Conservation (phyloP, 2,329 filamentous ascomycete genomes). For the Pseudovirgaria hyperparasitica region DNA sequence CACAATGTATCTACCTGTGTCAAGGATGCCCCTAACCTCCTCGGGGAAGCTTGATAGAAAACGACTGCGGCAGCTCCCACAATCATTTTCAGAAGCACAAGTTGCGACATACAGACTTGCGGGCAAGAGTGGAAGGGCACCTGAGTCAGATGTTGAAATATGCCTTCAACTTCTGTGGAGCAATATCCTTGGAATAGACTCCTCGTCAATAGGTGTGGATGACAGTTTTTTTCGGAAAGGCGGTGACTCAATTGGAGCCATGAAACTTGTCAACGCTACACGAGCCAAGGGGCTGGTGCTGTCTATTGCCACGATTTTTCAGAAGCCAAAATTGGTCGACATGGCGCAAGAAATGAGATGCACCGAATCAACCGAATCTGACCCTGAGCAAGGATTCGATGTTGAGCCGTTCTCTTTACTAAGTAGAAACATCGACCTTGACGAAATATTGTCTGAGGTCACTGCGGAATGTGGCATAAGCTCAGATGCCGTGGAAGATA, state of each 20-base stretch:
- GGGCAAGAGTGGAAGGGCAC: conserved; percentile 17
- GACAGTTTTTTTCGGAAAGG: conserved; percentile 35
- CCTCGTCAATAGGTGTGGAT: conserved; percentile 26
- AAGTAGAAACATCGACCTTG: too few species aligned
- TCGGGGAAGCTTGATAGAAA: conserved; percentile 32
- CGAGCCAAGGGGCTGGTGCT: conserved; percentile 26
- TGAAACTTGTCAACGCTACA: conserved; percentile 30
- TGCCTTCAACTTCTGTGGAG: conserved; percentile 24
- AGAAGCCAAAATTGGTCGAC: conserved; percentile 28
- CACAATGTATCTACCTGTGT: conserved; percentile 29
- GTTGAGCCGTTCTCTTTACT: conserved; percentile 15
- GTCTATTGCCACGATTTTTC: conserved; percentile 32
- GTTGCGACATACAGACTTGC: conserved; percentile 14
- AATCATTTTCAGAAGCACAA: conserved; percentile 17
- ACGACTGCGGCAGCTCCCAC: conserved; percentile 22
- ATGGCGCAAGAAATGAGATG: conserved; percentile 27
- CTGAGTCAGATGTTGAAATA: conserved; percentile 12
- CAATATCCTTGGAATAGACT: conserved; percentile 22
- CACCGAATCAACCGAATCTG: conserved; percentile 5
- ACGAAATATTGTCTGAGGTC: conserved; percentile 13
- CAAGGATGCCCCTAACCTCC: conserved; percentile 27
- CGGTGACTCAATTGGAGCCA: conserved; percentile 35
- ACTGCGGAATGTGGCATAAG: conserved; percentile 16
- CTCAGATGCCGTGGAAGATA: conserved; percentile 15
- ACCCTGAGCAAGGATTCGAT: conserved; percentile 7